Base-by-base conservation (phyloP, 2,329 filamentous ascomycete species). In the Chaetomium globosum region DNA sequence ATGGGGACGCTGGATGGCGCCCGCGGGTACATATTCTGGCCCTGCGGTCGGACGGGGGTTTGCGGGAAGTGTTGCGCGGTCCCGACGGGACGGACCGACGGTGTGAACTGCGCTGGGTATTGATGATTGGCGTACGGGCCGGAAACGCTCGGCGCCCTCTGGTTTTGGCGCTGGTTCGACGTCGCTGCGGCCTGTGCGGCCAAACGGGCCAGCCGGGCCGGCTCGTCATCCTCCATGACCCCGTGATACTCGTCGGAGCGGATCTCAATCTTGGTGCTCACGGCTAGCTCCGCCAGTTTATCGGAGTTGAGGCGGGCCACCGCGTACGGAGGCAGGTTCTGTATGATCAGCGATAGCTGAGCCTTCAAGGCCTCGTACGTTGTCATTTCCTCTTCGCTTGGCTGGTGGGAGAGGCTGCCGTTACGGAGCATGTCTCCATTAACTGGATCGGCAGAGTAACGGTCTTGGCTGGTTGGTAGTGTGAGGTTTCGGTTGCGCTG, bases 251-350 rank as follows among this genome's bases (percentile, higher is more conserved):
- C 87, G 59, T 89, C 87, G 7, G 84, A 87, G 66, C 90, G 86
- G 55, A 96, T 81, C 65, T 92, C 79, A 23, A 97, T 84, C 74
- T 87, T 92, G 54, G 87, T 91, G 78, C 89, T 94, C 74, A 96
- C 89, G 68, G 91, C 89, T 56, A 97, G 80, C 65, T 93, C 90
- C 33, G 89, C 89, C n/a, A 96, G 79, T 75, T 93, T 90, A 74
- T 96, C 90, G 10, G 92, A 92, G 72, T 96, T 89, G 67, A 97
- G 80, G 73, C 95, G 94, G 6, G 93, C 89, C 28, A 97, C 90
- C 1, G 90, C 91, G 74, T 92, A 95, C 1, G 93, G 93, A 1
- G 93, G 93, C 12, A 97, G 79, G 48, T 85, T 87, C 69, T 89
- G 84, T 66, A 96, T 85, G 68, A 96, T 86, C 33, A 93, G 80